Base-by-base conservation (phyloP, 2,329 filamentous ascomycete genomes). In the Diaporthe ilicicola region DNA sequence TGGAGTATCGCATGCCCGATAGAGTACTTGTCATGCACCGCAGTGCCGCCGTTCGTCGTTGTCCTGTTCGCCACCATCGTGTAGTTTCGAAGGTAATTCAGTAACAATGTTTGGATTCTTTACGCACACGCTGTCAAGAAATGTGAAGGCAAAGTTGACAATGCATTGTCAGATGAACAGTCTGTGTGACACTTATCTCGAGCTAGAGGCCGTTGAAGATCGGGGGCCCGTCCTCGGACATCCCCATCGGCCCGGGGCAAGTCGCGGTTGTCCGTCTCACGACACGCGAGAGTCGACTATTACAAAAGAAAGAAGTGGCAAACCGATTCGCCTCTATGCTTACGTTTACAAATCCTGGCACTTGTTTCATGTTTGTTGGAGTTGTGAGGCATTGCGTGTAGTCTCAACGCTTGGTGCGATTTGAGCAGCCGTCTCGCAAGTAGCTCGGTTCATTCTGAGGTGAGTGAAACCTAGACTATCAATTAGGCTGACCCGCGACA, bases 1-100 rank as follows among this genome's bases (percentile, higher is more conserved):
- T 70, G 9, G 34, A 64, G 46, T 44, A 69, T 62, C 46, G 44
- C 55, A 27, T 34, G 12, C 22, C 55, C 55, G 4, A 69, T 69
- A 13, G 24, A 17, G 12, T 69, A 69, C 34, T 27, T 64, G 5
- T 64, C 46, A 13, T 59, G 55, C 13, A n/a, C 46, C 12, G 46
- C 34, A 13, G 29, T 27, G 29, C 29, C 59, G 9, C 59, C 44
- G 44, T 50, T 64, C 4, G 44, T 50, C 5, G 22, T 50, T 1
- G n/a, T 50, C 5, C 44, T 44, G 10, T 50, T 64, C 17, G 29
- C 13, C n/a, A 4, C 27, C 59, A 64, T 64, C 50, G 4, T 50
- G 22, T 6, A n/a, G 12, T 29, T 19, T 37, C 9, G 4, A 27
- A 19, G 7, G 24, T 24, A 50, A 27, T 19, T 37, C 29, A 50